Percentiles rank a stretch among this genome's conserved stretches.
Evolutionary conservation across 306 rosid species (phyloP).

Genomic region (Arachis hypogaea): DNA sequence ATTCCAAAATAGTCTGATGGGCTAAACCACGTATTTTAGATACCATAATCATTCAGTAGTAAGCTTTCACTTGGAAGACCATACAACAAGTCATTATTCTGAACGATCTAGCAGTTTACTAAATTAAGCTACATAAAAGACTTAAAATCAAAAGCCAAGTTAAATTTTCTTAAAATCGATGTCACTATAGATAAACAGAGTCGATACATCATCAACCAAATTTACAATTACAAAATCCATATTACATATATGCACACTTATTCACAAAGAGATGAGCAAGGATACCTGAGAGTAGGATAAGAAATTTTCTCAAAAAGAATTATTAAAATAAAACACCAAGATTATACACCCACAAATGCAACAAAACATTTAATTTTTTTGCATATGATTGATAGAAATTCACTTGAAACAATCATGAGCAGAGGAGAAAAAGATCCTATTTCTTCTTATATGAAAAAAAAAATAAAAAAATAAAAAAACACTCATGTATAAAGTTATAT

Average conservation of each 20-base stretch:
- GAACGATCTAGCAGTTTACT: constrained; percentile 10
- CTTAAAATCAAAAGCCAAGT: constrained; percentile 6
- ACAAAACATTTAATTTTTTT: constrained; percentile 14
- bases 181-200: background rate
- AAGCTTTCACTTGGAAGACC: constrained; percentile 18
- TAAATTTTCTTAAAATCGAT: background rate
- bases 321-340: constrained; percentile 1
- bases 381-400: constrained; percentile 31
- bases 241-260: constrained; percentile 1
- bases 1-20: constrained; percentile 31
- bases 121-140: constrained; percentile 16
- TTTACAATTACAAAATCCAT: background rate
- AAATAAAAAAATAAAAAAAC: background rate
- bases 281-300: constrained; percentile 11
- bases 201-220: constrained; percentile 25
- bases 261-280: constrained; percentile 14
- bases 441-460: constrained; percentile 11
- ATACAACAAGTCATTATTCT: constrained; percentile 29
- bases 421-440: constrained; percentile 23
- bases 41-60: constrained; percentile 22
- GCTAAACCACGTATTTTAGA: constrained; percentile 21
- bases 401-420: constrained; percentile 30
- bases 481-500: constrained; percentile 16
- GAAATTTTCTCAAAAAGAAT: constrained; percentile 27
- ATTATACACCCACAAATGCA: constrained; percentile 19